Evolutionary conservation across 2,329 filamentous ascomycete genomes (phyloP).

Genomic region (Penicillium palitans): DNA sequence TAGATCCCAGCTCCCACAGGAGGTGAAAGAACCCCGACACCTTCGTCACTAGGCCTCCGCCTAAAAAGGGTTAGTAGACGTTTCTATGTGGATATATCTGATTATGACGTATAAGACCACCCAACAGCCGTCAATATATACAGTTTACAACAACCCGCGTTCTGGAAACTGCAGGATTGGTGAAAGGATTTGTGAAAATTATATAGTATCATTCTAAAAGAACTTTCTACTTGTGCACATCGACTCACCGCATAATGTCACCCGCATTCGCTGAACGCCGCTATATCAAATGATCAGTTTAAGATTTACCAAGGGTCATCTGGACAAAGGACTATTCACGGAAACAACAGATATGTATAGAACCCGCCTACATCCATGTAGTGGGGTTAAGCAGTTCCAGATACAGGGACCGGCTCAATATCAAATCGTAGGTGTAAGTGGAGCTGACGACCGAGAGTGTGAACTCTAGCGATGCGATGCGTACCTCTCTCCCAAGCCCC

Average conservation of each 20-base stretch:
- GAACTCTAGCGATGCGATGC: neutral
- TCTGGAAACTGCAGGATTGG: neutral
- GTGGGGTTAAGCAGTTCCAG: neutral
- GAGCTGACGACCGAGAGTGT: neutral
- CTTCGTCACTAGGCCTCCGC: neutral
- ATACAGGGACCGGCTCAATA: neutral
- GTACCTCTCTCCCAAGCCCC: slow-evolving; percentile 3
- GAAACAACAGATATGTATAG: neutral
- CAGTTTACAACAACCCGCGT: neutral
- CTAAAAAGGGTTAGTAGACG: neutral
- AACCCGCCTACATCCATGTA: fast-evolving
- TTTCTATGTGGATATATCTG: no score
- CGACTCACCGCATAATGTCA: neutral
- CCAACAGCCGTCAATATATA: neutral
- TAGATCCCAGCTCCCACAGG: no score
- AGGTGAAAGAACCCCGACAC: no score
- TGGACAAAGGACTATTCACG: no score
- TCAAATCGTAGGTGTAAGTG: slow-evolving; percentile 4
- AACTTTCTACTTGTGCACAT: neutral
- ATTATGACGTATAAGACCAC: no score
- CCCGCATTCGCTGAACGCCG: neutral
- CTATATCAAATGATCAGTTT: neutral
- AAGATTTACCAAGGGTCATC: neutral
- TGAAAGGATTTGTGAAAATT: neutral
- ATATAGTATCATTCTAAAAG: neutral